phyloP scores from a whole-genome alignment of 345 rosid genomes.

The Brassica nigra region DNA sequence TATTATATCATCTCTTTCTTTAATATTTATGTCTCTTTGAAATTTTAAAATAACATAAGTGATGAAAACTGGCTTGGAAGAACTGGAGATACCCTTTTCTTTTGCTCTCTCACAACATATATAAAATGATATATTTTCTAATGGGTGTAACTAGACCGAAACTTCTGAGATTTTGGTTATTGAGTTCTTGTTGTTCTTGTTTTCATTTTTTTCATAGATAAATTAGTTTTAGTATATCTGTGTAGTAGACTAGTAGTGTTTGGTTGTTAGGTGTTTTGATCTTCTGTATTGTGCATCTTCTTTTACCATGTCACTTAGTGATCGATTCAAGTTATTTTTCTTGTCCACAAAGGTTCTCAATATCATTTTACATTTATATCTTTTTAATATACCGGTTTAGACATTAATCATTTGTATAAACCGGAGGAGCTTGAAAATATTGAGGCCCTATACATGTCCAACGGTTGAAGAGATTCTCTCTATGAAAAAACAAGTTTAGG shows the following conservation, averaged over 20 bases:
- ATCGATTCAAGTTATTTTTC: neutral
- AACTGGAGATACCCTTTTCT: neutral
- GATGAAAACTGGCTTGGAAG: neutral
- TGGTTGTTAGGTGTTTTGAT: slow-evolving; percentile 14
- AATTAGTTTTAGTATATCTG: neutral
- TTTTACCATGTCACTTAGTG: neutral
- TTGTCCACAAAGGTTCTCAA: neutral
- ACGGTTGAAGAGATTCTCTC: neutral
- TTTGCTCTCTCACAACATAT: neutral
- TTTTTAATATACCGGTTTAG: neutral
- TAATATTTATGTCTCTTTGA: slow-evolving; percentile 5
- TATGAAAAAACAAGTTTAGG: slow-evolving; percentile 9
- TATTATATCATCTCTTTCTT: slow-evolving; percentile 22
- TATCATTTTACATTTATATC: neutral
- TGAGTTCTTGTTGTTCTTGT: slow-evolving; percentile 10
- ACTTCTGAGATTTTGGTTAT: neutral
- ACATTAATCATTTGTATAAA: neutral
- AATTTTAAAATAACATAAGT: neutral
- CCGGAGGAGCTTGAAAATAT: neutral
- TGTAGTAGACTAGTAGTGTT: neutral
- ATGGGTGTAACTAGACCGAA: neutral
- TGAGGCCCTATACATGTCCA: neutral
- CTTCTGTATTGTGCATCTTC: slow-evolving; percentile 15
- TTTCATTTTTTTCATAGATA: neutral
- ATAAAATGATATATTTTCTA: slow-evolving; percentile 4